Conservation (phyloP, 2,329 filamentous ascomycete genomes). For the Anthostomella pinea region DNA sequence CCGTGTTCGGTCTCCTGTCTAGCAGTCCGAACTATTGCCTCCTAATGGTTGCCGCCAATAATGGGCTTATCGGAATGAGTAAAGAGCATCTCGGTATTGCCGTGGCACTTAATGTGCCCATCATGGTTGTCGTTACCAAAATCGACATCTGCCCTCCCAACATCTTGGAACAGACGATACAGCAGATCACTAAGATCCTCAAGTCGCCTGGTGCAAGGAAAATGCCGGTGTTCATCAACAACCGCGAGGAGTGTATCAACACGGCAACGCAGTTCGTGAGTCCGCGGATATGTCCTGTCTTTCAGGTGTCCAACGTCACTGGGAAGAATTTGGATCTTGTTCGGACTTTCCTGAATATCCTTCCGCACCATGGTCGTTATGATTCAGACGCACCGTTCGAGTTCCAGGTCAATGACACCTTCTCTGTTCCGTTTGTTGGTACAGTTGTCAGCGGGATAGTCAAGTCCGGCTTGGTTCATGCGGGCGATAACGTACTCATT, state of each 20-base stretch:
- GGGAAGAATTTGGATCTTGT: conserved; percentile 88
- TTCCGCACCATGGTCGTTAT: conserved; percentile 92
- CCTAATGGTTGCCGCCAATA: conserved; percentile 97
- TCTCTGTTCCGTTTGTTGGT: conserved; percentile 94
- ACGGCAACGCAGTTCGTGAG: conserved; percentile 95
- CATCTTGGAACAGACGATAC: conserved; percentile 89
- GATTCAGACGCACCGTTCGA: conserved; percentile 86
- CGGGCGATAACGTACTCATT: conserved; percentile 84
- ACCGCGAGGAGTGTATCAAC: conserved; percentile 85
- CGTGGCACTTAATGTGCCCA: conserved; percentile 88
- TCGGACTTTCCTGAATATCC: conserved; percentile 88
- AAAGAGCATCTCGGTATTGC: conserved; percentile 97
- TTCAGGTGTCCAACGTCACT: conserved; percentile 97
- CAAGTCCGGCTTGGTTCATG: conserved; percentile 81
- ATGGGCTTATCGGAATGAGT: conserved; percentile 95
- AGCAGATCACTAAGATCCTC: conserved; percentile 86
- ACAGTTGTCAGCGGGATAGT: conserved; percentile 95
- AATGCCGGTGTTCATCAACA: conserved; percentile 93
- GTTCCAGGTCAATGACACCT: conserved; percentile 95
- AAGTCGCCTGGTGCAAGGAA: conserved; percentile 92
- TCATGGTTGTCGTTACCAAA: conserved; percentile 97
- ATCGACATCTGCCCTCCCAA: conserved; percentile 97
- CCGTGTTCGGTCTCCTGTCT: conserved; percentile 90
- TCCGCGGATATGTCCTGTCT: conserved; percentile 92
- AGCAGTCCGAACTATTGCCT: conserved; percentile 97